These are phyloP conservation scores for Plasmodium fragile DNA, from an alignment of 169 alveolate species.

Conservation along the genomic window DNA sequence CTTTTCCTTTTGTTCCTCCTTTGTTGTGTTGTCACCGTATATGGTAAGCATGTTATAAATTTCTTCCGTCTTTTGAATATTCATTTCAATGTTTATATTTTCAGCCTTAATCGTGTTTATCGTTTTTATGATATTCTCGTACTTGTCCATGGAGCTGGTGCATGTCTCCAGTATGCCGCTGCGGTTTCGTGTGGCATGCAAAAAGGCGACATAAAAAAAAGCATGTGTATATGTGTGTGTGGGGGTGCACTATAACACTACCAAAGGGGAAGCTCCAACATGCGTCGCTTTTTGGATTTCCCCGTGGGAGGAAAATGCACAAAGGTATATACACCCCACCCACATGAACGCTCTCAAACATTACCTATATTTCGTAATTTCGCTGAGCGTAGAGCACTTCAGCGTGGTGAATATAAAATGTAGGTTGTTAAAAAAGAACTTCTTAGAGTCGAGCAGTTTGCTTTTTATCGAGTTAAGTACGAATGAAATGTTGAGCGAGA, in stretches of 20 bases:
- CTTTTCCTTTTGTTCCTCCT: constrained; percentile 64
- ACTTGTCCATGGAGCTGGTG: constrained; percentile 68
- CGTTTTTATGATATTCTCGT: constrained; percentile 73
- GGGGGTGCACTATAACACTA: background rate
- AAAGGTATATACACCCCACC: background rate
- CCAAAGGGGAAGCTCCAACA: background rate
- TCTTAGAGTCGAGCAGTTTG: constrained; percentile 54
- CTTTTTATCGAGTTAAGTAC: constrained; percentile 61
- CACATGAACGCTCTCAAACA: background rate
- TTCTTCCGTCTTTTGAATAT: constrained; percentile 74
- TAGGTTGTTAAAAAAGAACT: constrained; percentile 50
- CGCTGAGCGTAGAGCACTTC: constrained; percentile 53
- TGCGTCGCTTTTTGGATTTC: background rate
- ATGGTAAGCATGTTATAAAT: constrained; percentile 61
- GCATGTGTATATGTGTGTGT: background rate
- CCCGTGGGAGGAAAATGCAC: background rate
- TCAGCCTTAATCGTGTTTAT: constrained; percentile 69
- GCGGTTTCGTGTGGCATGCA: background rate
- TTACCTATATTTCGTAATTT: constrained; percentile 66
- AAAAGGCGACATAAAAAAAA: background rate
- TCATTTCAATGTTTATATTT: constrained; percentile 68
- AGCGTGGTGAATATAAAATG: constrained; percentile 72
- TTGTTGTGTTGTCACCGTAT: constrained; percentile 54
- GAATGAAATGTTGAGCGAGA: constrained; percentile 57
- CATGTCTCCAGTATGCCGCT: constrained; percentile 49